Evolutionary conservation across 139 green algal genomes (phyloP).

Genomic region (Volvox reticuliferus): DNA sequence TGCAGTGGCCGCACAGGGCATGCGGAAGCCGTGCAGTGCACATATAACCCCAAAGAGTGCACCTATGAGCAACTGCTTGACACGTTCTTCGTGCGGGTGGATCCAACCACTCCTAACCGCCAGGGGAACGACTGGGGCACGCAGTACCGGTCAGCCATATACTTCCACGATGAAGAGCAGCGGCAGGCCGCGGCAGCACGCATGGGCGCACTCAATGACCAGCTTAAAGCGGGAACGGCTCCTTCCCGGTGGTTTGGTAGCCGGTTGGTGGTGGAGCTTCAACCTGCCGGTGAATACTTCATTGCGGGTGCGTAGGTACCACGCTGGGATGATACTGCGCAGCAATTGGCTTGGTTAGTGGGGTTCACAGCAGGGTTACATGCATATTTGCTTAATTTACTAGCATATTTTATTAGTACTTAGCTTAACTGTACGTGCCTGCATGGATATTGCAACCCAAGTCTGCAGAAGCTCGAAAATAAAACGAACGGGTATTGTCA

Average conservation of each 20-base stretch:
- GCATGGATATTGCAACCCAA: no score
- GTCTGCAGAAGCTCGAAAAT: no score
- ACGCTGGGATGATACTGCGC: no score
- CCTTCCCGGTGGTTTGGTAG: constrained; percentile 55
- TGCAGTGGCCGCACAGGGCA: constrained; percentile 84
- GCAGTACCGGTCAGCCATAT: constrained; percentile 90
- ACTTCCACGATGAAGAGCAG: constrained; percentile 82
- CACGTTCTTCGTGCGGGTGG: constrained; percentile 78
- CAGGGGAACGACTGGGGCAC: constrained; percentile 83
- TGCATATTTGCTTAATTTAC: no score
- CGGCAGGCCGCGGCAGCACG: constrained; percentile 43
- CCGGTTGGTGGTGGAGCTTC: constrained; percentile 74
- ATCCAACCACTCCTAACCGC: constrained; percentile 86
- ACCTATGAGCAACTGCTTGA: constrained; percentile 80
- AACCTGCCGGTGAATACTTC: constrained; percentile 64
- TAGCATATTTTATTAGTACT: no score
- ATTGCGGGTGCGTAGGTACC: constrained; percentile 28
- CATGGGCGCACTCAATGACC: constrained; percentile 66
- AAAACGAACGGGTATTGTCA: no score
- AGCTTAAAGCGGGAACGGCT: constrained; percentile 1
- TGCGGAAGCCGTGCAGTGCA: constrained; percentile 73
- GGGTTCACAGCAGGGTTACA: no score
- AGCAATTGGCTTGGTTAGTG: no score
- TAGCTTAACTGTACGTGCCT: no score
- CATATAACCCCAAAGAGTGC: constrained; percentile 81